Evolutionary conservation across 2,329 filamentous ascomycete genomes (phyloP).

Genomic region (Fusarium camptoceras): DNA sequence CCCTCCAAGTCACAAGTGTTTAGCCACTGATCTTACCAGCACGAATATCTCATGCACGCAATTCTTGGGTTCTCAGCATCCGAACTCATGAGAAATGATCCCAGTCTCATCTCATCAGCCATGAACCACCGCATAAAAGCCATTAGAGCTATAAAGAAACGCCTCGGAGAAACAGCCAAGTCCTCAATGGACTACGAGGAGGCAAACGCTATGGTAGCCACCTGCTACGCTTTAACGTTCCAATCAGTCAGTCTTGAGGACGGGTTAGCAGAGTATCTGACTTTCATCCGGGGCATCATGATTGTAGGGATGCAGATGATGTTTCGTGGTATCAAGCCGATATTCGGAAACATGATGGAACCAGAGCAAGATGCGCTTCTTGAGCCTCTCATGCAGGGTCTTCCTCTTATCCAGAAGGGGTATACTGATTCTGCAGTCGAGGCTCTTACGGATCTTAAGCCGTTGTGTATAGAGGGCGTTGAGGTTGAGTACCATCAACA

Average conservation of each 20-base stretch:
- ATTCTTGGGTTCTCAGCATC: slow-evolving; percentile 76
- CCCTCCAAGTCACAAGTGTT: too few species aligned
- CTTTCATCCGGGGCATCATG: slow-evolving; percentile 68
- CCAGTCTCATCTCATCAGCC: slow-evolving; percentile 66
- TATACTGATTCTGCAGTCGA: slow-evolving; percentile 61
- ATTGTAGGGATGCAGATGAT: slow-evolving; percentile 67
- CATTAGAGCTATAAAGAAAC: slow-evolving; percentile 70
- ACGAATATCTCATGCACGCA: slow-evolving; percentile 77
- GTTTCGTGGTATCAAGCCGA: slow-evolving; percentile 59
- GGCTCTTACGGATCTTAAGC: slow-evolving; percentile 56
- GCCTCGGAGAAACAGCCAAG: slow-evolving; percentile 58
- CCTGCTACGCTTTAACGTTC: slow-evolving; percentile 69
- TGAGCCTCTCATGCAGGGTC: slow-evolving; percentile 57
- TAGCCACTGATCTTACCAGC: slow-evolving; percentile 52
- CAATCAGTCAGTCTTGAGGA: slow-evolving; percentile 69
- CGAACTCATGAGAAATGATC: slow-evolving; percentile 66
- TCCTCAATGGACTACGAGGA: slow-evolving; percentile 61
- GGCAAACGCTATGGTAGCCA: slow-evolving; percentile 69
- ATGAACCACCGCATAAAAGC: slow-evolving; percentile 75
- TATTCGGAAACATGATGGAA: slow-evolving; percentile 62
- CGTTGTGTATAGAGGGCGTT: slow-evolving; percentile 57
- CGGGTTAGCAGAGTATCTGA: slow-evolving; percentile 70
- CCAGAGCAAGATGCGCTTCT: slow-evolving; percentile 57
- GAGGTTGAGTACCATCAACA: slow-evolving; percentile 61
- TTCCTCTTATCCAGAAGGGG: slow-evolving; percentile 59